These are phyloP conservation scores for Suhomyces guaymorum DNA, from an alignment of 1,139 yeast species.

Conservation along the genomic window DNA sequence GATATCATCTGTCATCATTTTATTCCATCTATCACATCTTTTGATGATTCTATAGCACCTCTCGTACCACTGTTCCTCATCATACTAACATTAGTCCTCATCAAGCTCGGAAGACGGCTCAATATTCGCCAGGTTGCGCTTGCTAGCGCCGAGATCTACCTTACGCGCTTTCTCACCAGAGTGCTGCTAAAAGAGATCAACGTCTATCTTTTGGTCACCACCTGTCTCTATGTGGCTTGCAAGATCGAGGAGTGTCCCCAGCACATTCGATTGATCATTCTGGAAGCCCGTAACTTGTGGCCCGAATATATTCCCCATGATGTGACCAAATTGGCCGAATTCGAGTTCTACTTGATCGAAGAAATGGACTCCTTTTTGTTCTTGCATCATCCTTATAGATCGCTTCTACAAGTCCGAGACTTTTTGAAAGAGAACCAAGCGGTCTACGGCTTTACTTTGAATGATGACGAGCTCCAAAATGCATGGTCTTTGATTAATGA, in stretches of 20 bases:
- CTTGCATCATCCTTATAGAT: constrained; percentile 85
- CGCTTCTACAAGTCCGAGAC: constrained; percentile 63
- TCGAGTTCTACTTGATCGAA: constrained; percentile 89
- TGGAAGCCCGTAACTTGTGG: constrained; percentile 90
- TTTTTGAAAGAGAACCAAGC: constrained; percentile 32
- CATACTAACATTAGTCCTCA: constrained; percentile 43
- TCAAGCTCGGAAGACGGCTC: constrained; percentile 75
- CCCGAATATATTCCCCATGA: constrained; percentile 94
- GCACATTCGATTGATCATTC: constrained; percentile 78
- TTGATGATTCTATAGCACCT: background rate
- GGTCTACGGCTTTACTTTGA: constrained; percentile 39
- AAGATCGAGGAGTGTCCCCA: constrained; percentile 95
- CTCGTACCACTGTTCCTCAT: background rate
- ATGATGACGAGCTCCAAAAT: constrained; percentile 76
- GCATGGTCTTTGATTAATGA: constrained; percentile 92
- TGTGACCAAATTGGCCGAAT: constrained; percentile 89
- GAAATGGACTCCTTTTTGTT: constrained; percentile 81
- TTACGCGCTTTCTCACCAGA: constrained; percentile 69
- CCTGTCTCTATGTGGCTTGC: constrained; percentile 87
- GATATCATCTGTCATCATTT: no score
- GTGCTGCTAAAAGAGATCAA: constrained; percentile 82
- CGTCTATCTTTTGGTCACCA: constrained; percentile 74
- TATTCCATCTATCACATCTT: no score
- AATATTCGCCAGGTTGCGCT: constrained; percentile 79
- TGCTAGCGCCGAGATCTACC: constrained; percentile 85